Percentiles rank a stretch among this genome's conserved stretches.
phyloP scores from a whole-genome alignment of 441 rosid genomes.

The Sinapis alba region DNA sequence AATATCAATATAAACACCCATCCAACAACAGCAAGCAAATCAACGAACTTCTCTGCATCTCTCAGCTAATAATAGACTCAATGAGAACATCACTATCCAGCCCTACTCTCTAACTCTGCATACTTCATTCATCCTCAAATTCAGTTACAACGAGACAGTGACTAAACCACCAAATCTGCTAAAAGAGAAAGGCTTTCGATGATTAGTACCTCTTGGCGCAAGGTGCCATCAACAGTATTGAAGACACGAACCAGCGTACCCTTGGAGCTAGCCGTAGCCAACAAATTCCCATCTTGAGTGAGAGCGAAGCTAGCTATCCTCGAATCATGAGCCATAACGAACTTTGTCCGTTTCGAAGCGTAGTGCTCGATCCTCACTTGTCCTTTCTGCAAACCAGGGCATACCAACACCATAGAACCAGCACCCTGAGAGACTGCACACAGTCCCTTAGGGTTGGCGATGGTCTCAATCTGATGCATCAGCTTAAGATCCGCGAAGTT shows the following conservation, averaged over 20 bases:
- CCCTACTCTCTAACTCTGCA: neutral
- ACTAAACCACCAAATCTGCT: neutral
- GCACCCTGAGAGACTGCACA: slow-evolving; percentile 88
- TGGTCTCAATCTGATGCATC: slow-evolving; percentile 87
- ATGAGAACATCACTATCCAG: neutral
- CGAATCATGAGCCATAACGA: slow-evolving; percentile 90
- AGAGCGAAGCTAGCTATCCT: slow-evolving; percentile 84
- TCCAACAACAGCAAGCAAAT: slow-evolving; percentile 6
- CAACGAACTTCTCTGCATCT: neutral
- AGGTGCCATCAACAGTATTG: slow-evolving; percentile 74
- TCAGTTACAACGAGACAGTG: neutral
- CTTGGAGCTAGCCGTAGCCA: slow-evolving; percentile 85
- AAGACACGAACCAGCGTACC: slow-evolving; percentile 84
- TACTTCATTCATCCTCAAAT: neutral
- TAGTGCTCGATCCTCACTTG: slow-evolving; percentile 94
- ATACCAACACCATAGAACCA: slow-evolving; percentile 76
- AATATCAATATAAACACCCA: neutral
- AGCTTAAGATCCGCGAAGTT: slow-evolving; percentile 81
- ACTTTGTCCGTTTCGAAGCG: slow-evolving; percentile 83
- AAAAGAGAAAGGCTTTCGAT: neutral
- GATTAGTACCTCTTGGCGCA: slow-evolving; percentile 72
- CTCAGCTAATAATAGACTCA: neutral
- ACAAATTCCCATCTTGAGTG: slow-evolving; percentile 77
- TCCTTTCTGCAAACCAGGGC: slow-evolving; percentile 93
- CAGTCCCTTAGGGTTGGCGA: slow-evolving; percentile 86